Conservation (phyloP, 352 stramenopile genomes). For the Phytophthora crassamura region DNA sequence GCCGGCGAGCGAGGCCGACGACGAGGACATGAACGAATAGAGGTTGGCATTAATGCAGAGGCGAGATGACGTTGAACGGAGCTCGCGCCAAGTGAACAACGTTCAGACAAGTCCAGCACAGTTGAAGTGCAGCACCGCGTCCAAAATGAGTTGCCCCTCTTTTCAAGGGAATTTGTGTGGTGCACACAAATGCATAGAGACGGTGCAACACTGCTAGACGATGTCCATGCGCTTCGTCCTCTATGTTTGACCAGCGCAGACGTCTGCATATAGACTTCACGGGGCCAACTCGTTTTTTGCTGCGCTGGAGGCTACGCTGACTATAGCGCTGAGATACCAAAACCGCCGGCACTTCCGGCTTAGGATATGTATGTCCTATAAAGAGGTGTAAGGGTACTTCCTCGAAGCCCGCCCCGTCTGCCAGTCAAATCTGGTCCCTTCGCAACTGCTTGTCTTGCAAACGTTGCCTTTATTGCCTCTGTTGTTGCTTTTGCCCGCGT, state of each 20-base stretch:
- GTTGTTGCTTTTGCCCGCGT: no score
- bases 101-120: constrained; percentile 38
- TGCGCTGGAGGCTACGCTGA: no score
- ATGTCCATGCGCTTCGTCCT: no score
- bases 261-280: no score
- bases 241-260: no score
- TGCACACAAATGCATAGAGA: background rate
- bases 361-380: no score
- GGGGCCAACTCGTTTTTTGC: no score
- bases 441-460: background rate
- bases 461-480: no score
- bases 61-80: constrained; percentile 6
- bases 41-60: background rate
- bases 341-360: no score
- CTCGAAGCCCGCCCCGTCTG: background rate
- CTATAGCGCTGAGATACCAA: no score
- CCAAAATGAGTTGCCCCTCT: no score
- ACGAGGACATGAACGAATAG: constrained; percentile 34
- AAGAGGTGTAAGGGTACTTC: no score
- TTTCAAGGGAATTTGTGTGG: constrained; percentile 4
- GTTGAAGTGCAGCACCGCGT: constrained; percentile 25
- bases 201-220: background rate
- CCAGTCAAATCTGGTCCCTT: constrained; percentile 14
- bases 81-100: constrained; percentile 16
- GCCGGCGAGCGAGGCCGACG: constrained; percentile 32